Evolutionary conservation across 2,329 filamentous ascomycete species (phyloP), one percentile per base, ranked within the genome.

Genomic region (Sarocladium strictum): DNA sequence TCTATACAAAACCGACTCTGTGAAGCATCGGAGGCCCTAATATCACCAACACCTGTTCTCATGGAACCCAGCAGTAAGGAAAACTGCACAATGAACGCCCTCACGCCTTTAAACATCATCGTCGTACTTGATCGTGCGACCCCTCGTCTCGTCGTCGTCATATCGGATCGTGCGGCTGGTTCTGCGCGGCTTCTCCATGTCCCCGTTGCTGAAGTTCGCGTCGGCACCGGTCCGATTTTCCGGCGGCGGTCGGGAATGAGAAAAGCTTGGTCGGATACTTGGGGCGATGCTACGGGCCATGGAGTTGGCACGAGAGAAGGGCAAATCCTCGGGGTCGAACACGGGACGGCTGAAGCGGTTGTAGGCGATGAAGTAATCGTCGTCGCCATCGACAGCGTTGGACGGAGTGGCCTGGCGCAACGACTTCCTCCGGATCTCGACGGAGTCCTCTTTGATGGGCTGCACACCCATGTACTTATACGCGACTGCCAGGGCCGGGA

Each of bases 291-390:
- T 51, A 29, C 47, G 47, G 3, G 47, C 50, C 50, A 53, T 53
- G 50, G 50, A 53, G 14, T 53, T 38, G 32, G 32, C 35, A 40
- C 50, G 50, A 40, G 50, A 53, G 33, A 37, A 50, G 35, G 53
- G 53, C 5, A 55, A 45, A 35, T 55, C 53, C 24, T 45, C 53
- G 12, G 45, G 40, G 17, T 55, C 45, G 53, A 66, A 65, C 0
- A 62, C 57, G 17, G 73, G 72, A 7, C 72, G 64, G 14, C 69
- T 75, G 65, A 78, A 78, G 47, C 76, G 72, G 60, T 78, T 78
- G 60, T 75, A 76, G 1, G 72, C 72, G 33, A 76, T 69, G 52
- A 77, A 75, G 3, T 64, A 70, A 3, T 70, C 61, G 5, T 56
- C 55, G 45, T 74, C 70, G 66, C 65, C 3, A 10, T 67, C 64